A percentile compares a stretch with the other conserved stretches of the same genome.
Conservation (phyloP, 441 rosid species). For the Pelargonium australe region DNA sequence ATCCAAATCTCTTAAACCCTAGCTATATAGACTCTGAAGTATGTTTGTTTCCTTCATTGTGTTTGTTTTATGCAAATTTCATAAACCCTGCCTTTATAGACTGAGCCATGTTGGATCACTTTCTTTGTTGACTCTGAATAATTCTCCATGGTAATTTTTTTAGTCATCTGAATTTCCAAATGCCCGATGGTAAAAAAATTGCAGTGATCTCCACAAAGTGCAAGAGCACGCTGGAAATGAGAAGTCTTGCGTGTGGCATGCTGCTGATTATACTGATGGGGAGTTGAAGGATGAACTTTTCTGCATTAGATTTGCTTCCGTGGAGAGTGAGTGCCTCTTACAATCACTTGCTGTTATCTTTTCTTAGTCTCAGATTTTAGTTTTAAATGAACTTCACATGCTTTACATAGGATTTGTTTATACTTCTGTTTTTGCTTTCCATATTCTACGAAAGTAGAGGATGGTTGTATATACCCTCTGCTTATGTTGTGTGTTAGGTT, state of each 20-base stretch:
- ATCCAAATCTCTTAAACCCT: too few relatives aligned
- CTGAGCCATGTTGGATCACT: not conserved
- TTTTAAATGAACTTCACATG: not conserved
- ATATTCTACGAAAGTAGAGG: not conserved
- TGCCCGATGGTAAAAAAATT: not conserved
- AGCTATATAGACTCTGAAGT: not conserved
- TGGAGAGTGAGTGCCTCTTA: conserved; percentile 56
- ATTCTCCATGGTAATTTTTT: not conserved
- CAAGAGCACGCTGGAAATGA: conserved; percentile 87
- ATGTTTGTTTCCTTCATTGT: not conserved
- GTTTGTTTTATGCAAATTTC: not conserved
- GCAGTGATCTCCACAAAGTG: conserved; percentile 60
- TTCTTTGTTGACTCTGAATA: not conserved
- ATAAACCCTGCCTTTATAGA: not conserved
- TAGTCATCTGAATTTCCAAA: not conserved
- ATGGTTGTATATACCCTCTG: too few relatives aligned
- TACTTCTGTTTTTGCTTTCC: not conserved
- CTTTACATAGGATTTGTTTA: not conserved
- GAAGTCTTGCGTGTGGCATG: conserved; percentile 85
- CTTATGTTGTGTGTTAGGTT: too few relatives aligned
- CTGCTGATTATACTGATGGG: conserved; percentile 75
- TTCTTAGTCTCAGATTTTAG: not conserved
- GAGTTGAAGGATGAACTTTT: conserved; percentile 76
- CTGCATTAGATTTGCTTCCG: conserved; percentile 64
- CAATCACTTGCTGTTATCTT: not conserved